Base-by-base conservation (phyloP, 2,329 filamentous ascomycete genomes). In the Ophiocordyceps robertsii region DNA sequence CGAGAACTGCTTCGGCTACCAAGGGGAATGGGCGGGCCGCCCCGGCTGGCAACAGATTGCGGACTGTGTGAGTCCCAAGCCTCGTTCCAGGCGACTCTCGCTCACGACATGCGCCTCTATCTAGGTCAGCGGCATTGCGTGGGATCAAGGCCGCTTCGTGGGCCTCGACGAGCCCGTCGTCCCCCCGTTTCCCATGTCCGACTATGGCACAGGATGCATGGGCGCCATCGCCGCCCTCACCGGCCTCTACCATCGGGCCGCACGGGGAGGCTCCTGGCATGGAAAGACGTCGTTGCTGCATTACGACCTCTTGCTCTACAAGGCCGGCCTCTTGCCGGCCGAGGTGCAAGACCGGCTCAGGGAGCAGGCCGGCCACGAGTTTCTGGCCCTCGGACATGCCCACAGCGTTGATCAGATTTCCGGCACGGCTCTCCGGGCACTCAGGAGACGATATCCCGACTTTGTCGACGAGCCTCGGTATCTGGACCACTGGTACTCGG, bases 41-140 rank as follows among this genome's bases (percentile, higher is more conserved):
- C 73, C 78, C 6, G 81, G 81, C 7, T 85, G 81, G 81, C 81
- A 83, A 53, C 79, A 82, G 50, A 83, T 83, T 49, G 79, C 79
- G 14, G 81, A 84, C 54, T 80, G 61, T 38, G 78, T 65, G 50
- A 47, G 14, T 16, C 16, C 12, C 3, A 27, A 27, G 9, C 13
- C 14, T n/a, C n/a, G 33, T 16, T n/a, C 14, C 32, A 8, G 32
- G 2, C 16, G 11, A 17, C 9, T 29, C 4, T 13, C 8, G 7
- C 38, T 13, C 3, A 19, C 19, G 19, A 19, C 19, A 19, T n/a
- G n/a, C n/a, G n/a, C n/a, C n/a, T n/a, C n/a, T n/a, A n/a, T n/a
- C n/a, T 69, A 56, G 72, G 77, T 61, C 12, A 61, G 72, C 9
- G 75, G 75, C 5, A 61, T 77, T 3, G 73, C 75, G 0, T 78